These are phyloP conservation scores for Chlorella vulgaris DNA, from an alignment of 139 green algal species.

Conservation along the genomic window DNA sequence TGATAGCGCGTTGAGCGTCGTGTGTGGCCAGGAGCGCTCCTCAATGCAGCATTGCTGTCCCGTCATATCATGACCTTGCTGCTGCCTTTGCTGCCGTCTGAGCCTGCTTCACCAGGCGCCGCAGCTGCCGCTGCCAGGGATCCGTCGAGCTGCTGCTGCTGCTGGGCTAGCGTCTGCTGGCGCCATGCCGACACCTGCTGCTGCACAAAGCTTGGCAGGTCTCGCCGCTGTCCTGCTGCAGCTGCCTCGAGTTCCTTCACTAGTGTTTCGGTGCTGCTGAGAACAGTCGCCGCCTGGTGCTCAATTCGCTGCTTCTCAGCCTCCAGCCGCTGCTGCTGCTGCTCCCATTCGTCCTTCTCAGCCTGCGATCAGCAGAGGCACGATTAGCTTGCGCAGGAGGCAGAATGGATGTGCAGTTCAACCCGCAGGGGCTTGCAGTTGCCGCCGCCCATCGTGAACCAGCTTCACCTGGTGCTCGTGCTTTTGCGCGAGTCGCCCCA, in stretches of 20 bases:
- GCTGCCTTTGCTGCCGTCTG: no score
- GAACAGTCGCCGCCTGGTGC: background rate
- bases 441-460: no score
- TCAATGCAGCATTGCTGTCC: background rate
- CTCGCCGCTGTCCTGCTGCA: background rate
- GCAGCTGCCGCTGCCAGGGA: no score
- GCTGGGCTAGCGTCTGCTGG: background rate
- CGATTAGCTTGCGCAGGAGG: background rate
- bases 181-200: constrained; percentile 22
- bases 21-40: no score
- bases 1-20: no score
- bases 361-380: constrained; percentile 10
- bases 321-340: constrained; percentile 26
- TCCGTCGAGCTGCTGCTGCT: no score
- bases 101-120: no score
- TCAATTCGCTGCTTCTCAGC: background rate
- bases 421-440: no score
- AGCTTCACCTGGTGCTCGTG: constrained; percentile 29
- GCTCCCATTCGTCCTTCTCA: constrained; percentile 27
- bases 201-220: constrained; percentile 14
- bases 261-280: constrained; percentile 10
- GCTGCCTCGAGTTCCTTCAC: constrained; percentile 6
- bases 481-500: constrained; percentile 47
- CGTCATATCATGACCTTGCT: constrained; percentile 18
- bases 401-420: background rate